A percentile compares a stretch with the other conserved stretches of the same genome.
Conservation (phyloP, 768 basidiomycete genomes). For the Boletus rufocinnamomeus region DNA sequence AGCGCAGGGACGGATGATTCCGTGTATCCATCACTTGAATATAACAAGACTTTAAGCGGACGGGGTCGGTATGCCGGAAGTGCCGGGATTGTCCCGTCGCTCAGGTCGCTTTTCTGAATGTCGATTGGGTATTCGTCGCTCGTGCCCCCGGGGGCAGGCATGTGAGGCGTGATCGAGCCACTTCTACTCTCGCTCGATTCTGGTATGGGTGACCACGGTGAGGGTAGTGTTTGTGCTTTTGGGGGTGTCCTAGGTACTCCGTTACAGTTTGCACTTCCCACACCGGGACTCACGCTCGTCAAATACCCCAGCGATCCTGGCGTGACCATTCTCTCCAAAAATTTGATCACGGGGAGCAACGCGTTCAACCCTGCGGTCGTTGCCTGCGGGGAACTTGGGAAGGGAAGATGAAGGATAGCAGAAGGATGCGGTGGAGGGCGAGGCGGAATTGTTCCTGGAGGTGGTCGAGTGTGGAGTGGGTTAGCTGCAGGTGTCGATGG, state of each 20-base stretch:
- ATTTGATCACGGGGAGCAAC: slow-evolving; percentile 63
- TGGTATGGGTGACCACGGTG: slow-evolving; percentile 23
- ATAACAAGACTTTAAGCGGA: slow-evolving; percentile 75
- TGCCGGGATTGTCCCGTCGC: slow-evolving; percentile 4
- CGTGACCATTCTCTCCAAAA: slow-evolving; percentile 65
- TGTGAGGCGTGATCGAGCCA: slow-evolving; percentile 22
- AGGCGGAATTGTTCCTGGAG: slow-evolving; percentile 40
- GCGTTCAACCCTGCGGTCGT: slow-evolving; percentile 54
- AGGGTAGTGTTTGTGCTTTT: slow-evolving; percentile 13
- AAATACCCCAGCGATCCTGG: slow-evolving; percentile 38
- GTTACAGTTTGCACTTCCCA: not conserved
- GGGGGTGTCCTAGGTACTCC: slow-evolving; percentile 12
- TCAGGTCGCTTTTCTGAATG: slow-evolving; percentile 17
- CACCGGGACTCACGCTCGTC: slow-evolving; percentile 7
- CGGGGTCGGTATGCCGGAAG: slow-evolving; percentile 44
- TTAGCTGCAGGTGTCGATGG: slow-evolving; percentile 14
- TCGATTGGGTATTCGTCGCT: slow-evolving; percentile 22
- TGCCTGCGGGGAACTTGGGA: slow-evolving; percentile 67
- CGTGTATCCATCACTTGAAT: slow-evolving; percentile 89
- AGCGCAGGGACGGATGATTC: slow-evolving; percentile 89
- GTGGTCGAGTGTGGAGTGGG: not conserved
- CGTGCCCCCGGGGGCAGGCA: not conserved
- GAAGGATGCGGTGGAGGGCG: slow-evolving; percentile 74
- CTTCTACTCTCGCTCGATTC: slow-evolving; percentile 20
- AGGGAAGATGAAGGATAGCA: slow-evolving; percentile 71